Evolutionary conservation across 2,329 filamentous ascomycete species (phyloP).

Genomic region (Fusarium bulbicola): DNA sequence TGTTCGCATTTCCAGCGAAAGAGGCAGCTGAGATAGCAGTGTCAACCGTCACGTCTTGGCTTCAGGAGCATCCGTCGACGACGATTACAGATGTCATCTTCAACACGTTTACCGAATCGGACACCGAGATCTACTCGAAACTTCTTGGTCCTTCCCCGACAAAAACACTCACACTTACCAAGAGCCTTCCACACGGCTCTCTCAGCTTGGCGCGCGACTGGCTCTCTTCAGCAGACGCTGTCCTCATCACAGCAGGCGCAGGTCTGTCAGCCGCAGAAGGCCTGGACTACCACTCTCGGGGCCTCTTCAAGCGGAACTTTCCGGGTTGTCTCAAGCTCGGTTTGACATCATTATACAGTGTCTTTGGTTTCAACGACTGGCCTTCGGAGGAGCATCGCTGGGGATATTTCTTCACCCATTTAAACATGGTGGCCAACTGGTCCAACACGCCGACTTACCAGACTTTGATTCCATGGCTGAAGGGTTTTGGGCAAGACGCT

Average conservation of each 20-base stretch:
- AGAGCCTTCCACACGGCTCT: background rate
- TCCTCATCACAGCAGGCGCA: conserved; percentile 35
- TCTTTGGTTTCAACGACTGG: conserved; percentile 31
- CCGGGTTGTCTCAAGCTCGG: conserved; percentile 25
- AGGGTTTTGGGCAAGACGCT: conserved; percentile 4
- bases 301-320: conserved; percentile 27
- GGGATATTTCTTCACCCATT: conserved; percentile 38
- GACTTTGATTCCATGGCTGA: conserved; percentile 6
- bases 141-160: background rate
- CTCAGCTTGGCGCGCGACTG: conserved; percentile 9
- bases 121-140: conserved; percentile 16
- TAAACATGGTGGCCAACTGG: conserved; percentile 37
- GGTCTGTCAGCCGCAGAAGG: conserved; percentile 36
- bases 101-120: conserved; percentile 33
- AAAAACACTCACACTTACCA: accelerated
- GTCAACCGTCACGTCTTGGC: conserved; percentile 6
- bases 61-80: conserved; percentile 5
- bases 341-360: conserved; percentile 27
- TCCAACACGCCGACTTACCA: conserved; percentile 26
- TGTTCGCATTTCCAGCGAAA: conserved; percentile 34
- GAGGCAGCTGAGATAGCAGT: conserved; percentile 32
- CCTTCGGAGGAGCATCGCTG: conserved; percentile 36
- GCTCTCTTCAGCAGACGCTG: conserved; percentile 30
- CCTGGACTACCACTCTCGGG: conserved; percentile 31
- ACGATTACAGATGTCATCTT: conserved; percentile 33